A percentile compares a stretch with the other conserved stretches of the same genome.
Conservation (phyloP, 306 rosid species). For the Acmispon strigosus region DNA sequence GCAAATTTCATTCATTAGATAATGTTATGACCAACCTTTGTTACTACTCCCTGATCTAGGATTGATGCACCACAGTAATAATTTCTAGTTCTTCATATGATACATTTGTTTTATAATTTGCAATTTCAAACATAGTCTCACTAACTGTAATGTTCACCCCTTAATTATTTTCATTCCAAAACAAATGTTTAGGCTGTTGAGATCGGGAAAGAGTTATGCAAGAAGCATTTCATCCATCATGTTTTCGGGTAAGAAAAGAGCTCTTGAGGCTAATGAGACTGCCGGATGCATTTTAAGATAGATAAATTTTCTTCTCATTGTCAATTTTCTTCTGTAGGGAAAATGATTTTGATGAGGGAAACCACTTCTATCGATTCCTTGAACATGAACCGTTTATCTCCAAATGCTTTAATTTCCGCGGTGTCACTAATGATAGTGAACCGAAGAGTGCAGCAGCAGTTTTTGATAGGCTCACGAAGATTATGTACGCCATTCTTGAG, state of each 20-base stretch:
- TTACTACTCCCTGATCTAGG: not conserved
- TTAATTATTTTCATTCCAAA: constrained; percentile 7
- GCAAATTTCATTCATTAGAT: not conserved
- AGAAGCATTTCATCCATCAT: constrained; percentile 73
- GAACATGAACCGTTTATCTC: constrained; percentile 75
- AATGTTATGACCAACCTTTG: not conserved
- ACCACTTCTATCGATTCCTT: constrained; percentile 74
- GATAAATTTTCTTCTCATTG: not conserved
- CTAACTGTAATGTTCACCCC: not conserved
- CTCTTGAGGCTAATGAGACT: constrained; percentile 12
- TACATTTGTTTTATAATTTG: not conserved
- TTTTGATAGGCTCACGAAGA: constrained; percentile 62
- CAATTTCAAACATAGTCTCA: not conserved
- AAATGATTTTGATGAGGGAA: constrained; percentile 77
- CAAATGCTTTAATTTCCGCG: constrained; percentile 70
- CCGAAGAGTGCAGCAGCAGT: constrained; percentile 64
- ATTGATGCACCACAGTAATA: not conserved
- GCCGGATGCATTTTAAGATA: not conserved
- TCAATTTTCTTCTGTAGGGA: constrained; percentile 41
- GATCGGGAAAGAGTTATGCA: constrained; percentile 65
- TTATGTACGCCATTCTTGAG: constrained; percentile 89
- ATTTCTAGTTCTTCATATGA: not conserved
- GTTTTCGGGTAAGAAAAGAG: constrained; percentile 68
- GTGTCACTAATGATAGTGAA: constrained; percentile 47
- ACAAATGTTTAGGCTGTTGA: constrained; percentile 62